A percentile compares a stretch with the other conserved stretches of the same genome.
Evolutionary conservation across 2,329 filamentous ascomycete genomes (phyloP).

Genomic region (Fusarium veterinarium): DNA sequence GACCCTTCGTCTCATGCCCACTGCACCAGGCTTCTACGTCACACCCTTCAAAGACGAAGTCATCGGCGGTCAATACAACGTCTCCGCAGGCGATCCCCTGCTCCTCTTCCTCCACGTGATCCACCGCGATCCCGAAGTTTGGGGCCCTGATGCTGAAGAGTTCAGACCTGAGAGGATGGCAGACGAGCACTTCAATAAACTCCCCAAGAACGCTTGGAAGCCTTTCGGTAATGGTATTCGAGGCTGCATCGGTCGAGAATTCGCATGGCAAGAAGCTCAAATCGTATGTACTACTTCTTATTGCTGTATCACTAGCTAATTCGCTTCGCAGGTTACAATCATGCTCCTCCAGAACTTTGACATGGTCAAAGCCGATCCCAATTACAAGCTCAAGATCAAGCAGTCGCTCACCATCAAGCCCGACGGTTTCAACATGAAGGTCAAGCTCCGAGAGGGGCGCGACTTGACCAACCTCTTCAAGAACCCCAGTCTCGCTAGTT

Average conservation of each 20-base stretch:
- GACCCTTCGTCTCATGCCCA: conserved; percentile 14
- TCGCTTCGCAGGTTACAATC: background rate
- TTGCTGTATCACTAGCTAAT: accelerated
- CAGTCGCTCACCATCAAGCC: background rate
- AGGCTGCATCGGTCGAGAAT: conserved; percentile 7
- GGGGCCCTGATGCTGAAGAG: conserved; percentile 2
- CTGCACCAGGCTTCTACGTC: background rate
- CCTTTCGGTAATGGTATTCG: conserved; percentile 6
- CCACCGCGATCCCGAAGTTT: background rate
- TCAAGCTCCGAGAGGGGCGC: background rate
- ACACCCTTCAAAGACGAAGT: conserved; percentile 3
- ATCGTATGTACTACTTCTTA: background rate
- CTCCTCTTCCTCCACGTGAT: background rate
- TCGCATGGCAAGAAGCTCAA: conserved; percentile 11
- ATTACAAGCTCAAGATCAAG: conserved; percentile 15
- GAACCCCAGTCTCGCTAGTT: background rate
- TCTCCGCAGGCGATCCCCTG: background rate
- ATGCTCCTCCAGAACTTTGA: conserved; percentile 15
- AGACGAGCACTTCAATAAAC: background rate
- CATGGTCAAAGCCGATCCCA: background rate
- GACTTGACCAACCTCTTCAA: conserved; percentile 1
- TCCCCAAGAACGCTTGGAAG: conserved; percentile 20
- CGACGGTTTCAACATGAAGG: background rate
- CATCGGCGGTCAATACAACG: background rate
- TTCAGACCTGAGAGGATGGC: conserved; percentile 13